Percentiles rank a stretch among this genome's conserved stretches.
These are phyloP conservation scores for Purpureocillium takamizusanense DNA, from an alignment of 2,329 filamentous ascomycete species.

Conservation along the genomic window DNA sequence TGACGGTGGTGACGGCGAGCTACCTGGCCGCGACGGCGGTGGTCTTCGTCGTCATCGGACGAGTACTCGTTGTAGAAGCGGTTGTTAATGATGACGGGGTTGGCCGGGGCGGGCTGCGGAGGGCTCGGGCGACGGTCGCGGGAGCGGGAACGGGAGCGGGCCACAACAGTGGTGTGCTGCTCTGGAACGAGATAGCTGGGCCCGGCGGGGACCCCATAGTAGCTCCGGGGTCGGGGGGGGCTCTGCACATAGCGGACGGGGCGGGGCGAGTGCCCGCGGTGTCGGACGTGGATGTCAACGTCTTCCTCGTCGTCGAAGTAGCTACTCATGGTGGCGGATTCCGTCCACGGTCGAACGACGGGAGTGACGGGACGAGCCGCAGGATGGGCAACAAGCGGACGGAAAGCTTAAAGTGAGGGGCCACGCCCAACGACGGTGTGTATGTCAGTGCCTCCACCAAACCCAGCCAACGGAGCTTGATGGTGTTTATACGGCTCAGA, in stretches of 20 bases:
- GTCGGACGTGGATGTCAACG: slow-evolving; percentile 40
- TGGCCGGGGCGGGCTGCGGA: slow-evolving; percentile 19
- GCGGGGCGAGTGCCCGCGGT: slow-evolving; percentile 28
- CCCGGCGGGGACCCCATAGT: slow-evolving; percentile 30
- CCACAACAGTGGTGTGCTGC: slow-evolving; percentile 33
- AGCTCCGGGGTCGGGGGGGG: slow-evolving; percentile 25
- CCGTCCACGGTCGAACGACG: not conserved
- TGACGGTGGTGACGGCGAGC: slow-evolving; percentile 16
- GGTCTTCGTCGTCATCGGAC: slow-evolving; percentile 29
- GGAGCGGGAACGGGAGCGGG: slow-evolving; percentile 30
- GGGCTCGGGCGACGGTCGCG: slow-evolving; percentile 37
- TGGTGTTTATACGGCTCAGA: no score
- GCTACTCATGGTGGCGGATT: slow-evolving; percentile 8
- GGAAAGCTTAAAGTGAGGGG: no score
- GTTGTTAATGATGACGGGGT: slow-evolving; percentile 50
- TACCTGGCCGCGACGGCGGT: slow-evolving; percentile 14
- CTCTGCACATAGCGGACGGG: slow-evolving; percentile 38
- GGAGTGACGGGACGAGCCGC: not conserved
- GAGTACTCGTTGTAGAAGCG: slow-evolving; percentile 40
- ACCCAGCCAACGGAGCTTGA: no score
- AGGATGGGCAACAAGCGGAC: no score
- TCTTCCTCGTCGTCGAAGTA: slow-evolving; percentile 47
- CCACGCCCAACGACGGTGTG: no score
- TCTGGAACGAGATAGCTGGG: slow-evolving; percentile 36
- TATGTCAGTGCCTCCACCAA: no score